Percentiles rank a stretch among this genome's conserved stretches.
Conservation (phyloP, 345 rosid species). For the Sonneratia alba region DNA sequence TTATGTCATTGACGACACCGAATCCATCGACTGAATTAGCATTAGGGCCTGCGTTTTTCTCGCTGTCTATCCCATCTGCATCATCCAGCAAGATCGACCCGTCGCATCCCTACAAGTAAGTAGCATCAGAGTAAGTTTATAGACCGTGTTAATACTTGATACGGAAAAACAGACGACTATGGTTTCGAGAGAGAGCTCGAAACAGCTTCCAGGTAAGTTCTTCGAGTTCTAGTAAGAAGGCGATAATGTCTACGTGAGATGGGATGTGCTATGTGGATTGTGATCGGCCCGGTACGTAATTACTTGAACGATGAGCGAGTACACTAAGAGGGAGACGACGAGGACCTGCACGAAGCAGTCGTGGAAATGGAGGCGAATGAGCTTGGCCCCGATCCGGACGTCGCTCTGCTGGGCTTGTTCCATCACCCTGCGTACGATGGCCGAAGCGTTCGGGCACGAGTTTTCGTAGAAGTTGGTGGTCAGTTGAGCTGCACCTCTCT, state of each 20-base stretch:
- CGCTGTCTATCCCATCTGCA: slow-evolving; percentile 43
- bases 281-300: too few species aligned
- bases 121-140: not conserved
- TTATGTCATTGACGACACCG: slow-evolving; percentile 53
- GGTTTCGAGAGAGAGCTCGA: not conserved
- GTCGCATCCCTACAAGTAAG: slow-evolving; percentile 50
- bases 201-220: not conserved
- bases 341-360: slow-evolving; percentile 73
- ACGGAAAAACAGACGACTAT: too few species aligned
- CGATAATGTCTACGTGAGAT: too few species aligned
- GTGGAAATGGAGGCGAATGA: slow-evolving; percentile 74
- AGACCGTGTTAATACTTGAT: too few species aligned
- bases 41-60: slow-evolving; percentile 45
- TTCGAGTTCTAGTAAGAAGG: too few species aligned
- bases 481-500: slow-evolving; percentile 33
- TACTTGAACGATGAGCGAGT: not conserved
- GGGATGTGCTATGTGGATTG: too few species aligned
- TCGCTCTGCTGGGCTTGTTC: slow-evolving; percentile 59
- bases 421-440: slow-evolving; percentile 35
- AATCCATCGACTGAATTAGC: slow-evolving; percentile 49
- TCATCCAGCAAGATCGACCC: slow-evolving; percentile 54
- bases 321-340: not conserved
- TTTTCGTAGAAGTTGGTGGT: slow-evolving; percentile 39
- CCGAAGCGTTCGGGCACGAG: slow-evolving; percentile 55
- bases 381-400: slow-evolving; percentile 61